These are phyloP conservation scores for Globisporangium okanoganense DNA, from an alignment of 352 stramenopile species.

Conservation along the genomic window DNA sequence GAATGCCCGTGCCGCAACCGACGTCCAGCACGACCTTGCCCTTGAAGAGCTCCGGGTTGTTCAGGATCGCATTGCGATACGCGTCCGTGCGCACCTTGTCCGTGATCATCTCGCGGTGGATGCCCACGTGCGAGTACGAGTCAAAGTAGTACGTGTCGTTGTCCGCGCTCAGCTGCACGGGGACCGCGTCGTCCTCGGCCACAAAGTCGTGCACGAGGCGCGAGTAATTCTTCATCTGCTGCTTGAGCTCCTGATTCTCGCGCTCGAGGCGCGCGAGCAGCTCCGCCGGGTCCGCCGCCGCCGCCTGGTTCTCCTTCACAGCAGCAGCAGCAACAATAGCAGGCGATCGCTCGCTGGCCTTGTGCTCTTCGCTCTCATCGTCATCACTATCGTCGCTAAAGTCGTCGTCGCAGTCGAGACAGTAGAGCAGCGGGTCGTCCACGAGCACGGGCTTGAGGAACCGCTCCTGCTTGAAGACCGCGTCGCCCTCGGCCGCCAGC, in stretches of 20 bases:
- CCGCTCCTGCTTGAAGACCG: constrained; percentile 58
- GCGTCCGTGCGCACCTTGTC: constrained; percentile 92
- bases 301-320: background rate
- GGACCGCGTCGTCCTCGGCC: constrained; percentile 46
- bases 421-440: constrained; percentile 83
- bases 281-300: constrained; percentile 13
- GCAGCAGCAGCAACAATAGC: background rate
- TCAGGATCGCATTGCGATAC: constrained; percentile 97
- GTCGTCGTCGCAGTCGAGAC: constrained; percentile 61
- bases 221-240: constrained; percentile 71
- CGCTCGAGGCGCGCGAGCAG: constrained; percentile 41
- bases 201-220: constrained; percentile 67
- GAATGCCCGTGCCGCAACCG: constrained; percentile 96
- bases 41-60: constrained; percentile 96
- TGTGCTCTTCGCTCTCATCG: constrained; percentile 28
- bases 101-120: constrained; percentile 96
- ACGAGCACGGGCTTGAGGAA: constrained; percentile 73
- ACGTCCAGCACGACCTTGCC: constrained; percentile 98
- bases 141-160: constrained; percentile 97
- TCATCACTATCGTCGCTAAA: constrained; percentile 49
- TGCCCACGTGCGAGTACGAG: constrained; percentile 98
- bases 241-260: constrained; percentile 73
- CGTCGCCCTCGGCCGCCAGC: constrained; percentile 37
- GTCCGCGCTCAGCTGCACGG: constrained; percentile 39
- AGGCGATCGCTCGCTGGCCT: constrained; percentile 23